Conservation (phyloP, 2,329 filamentous ascomycete species). For the Xylaria sp. region DNA sequence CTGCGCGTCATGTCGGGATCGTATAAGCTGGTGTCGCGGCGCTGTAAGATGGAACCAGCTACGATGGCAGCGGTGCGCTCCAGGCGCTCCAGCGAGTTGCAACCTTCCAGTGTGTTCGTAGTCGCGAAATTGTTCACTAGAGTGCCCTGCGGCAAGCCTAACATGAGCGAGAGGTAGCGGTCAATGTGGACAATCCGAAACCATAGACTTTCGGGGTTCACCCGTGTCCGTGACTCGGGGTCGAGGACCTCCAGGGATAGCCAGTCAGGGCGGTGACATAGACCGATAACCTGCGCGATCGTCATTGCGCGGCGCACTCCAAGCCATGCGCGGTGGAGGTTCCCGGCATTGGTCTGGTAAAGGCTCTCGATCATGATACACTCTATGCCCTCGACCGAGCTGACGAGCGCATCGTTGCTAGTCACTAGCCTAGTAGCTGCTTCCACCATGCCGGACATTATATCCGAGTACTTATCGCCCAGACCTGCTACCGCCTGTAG, state of each 20-base stretch:
- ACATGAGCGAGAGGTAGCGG: slow-evolving; percentile 50
- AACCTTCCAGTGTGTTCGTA: slow-evolving; percentile 32
- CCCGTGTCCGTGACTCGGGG: slow-evolving; percentile 26
- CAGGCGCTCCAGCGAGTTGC: slow-evolving; percentile 32
- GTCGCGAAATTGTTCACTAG: slow-evolving; percentile 34
- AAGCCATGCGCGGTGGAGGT: slow-evolving; percentile 50
- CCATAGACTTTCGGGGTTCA: slow-evolving; percentile 47
- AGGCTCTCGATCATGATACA: slow-evolving; percentile 53
- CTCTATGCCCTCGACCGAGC: slow-evolving; percentile 51
- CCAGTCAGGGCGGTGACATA: slow-evolving; percentile 28
- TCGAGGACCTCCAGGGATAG: slow-evolving; percentile 26
- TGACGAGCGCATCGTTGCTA: slow-evolving; percentile 48
- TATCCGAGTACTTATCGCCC: slow-evolving; percentile 3
- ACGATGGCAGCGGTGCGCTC: slow-evolving; percentile 41
- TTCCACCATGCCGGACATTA: slow-evolving; percentile 30
- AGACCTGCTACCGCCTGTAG: slow-evolving; percentile 38
- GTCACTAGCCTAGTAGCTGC: slow-evolving; percentile 43
- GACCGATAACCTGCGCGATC: slow-evolving; percentile 47
- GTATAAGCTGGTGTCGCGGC: slow-evolving; percentile 35
- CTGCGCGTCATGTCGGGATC: slow-evolving; percentile 36
- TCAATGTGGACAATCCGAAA: slow-evolving; percentile 49
- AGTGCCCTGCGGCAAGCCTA: slow-evolving; percentile 48
- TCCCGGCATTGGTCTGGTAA: slow-evolving; percentile 50
- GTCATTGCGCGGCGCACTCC: slow-evolving; percentile 47
- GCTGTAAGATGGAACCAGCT: slow-evolving; percentile 42